Conservation (phyloP, 2,329 filamentous ascomycete species). For the Sclerotinia nivalis region DNA sequence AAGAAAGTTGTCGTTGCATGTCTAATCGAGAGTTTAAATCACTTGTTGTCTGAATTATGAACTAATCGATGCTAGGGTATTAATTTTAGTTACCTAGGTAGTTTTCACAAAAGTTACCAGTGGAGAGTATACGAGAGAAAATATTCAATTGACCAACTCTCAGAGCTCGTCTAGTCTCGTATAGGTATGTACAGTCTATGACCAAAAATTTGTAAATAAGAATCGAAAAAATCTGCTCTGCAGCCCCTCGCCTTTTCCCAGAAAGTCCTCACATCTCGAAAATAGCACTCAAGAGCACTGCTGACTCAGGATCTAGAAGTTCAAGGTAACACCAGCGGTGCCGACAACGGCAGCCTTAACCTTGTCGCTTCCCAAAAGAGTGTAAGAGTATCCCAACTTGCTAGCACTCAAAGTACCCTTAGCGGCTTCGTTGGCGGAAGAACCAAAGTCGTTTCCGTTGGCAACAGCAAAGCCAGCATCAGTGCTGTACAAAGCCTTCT, state of each 20-base stretch:
- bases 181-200: background rate
- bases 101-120: background rate
- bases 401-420: conserved; percentile 47
- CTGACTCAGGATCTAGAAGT: conserved; percentile 33
- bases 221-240: background rate
- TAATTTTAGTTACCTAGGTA: no score
- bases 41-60: no score
- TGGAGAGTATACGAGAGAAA: background rate
- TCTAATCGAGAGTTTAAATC: background rate
- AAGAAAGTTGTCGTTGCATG: background rate
- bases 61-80: no score
- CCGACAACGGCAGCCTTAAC: conserved; percentile 46
- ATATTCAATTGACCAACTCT: background rate
- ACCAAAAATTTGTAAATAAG: background rate
- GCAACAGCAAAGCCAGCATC: conserved; percentile 46
- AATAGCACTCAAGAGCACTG: background rate
- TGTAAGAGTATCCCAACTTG: conserved; percentile 54
- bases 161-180: background rate
- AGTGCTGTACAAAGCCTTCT: conserved; percentile 41
- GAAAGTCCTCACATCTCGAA: background rate
- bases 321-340: conserved; percentile 42
- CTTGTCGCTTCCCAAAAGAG: conserved; percentile 50
- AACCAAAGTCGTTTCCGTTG: conserved; percentile 51
- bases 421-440: conserved; percentile 50
- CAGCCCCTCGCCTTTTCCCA: background rate